Evolutionary conservation across 352 stramenopile species (phyloP).

Genomic region (Phytophthora pistaciae): DNA sequence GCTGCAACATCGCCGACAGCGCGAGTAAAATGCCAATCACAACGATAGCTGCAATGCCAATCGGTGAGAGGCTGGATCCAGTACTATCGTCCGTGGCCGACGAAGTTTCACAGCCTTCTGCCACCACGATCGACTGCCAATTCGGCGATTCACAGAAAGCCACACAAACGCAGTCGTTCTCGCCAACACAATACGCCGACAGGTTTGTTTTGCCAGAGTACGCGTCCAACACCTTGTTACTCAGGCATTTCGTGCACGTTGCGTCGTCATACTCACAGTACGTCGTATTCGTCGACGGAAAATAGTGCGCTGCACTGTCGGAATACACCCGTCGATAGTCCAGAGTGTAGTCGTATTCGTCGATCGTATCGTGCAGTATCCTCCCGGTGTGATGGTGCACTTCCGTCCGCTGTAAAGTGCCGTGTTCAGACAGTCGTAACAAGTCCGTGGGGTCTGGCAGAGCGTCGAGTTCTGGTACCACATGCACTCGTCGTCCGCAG

Average conservation of each 20-base stretch:
- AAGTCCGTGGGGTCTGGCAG: slow-evolving; percentile 52
- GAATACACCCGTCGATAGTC: slow-evolving; percentile 52
- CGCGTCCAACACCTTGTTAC: slow-evolving; percentile 35
- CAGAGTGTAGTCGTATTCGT: slow-evolving; percentile 43
- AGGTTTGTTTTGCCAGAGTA: slow-evolving; percentile 33
- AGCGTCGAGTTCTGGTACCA: slow-evolving; percentile 74
- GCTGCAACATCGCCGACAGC: slow-evolving; percentile 39
- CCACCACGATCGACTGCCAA: slow-evolving; percentile 46
- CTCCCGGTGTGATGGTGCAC: slow-evolving; percentile 61
- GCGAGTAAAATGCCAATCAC: slow-evolving; percentile 38
- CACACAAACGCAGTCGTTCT: slow-evolving; percentile 58
- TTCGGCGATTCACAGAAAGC: slow-evolving; percentile 60
- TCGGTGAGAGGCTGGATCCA: slow-evolving; percentile 28
- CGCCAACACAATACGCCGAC: slow-evolving; percentile 54
- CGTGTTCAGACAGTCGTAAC: slow-evolving; percentile 70
- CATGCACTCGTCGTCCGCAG: slow-evolving; percentile 54
- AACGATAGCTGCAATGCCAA: slow-evolving; percentile 40
- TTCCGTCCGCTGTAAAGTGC: slow-evolving; percentile 44
- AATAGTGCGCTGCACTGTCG: slow-evolving; percentile 45
- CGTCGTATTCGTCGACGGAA: slow-evolving; percentile 65
- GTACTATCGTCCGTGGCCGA: slow-evolving; percentile 1
- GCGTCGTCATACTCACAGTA: slow-evolving; percentile 58
- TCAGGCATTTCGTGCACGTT: slow-evolving; percentile 37
- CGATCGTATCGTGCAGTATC: slow-evolving; percentile 68
- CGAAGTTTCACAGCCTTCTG: slow-evolving; percentile 49